Evolutionary conservation across 1,139 yeast genomes (phyloP), one percentile per base, ranked within the genome.

Genomic region (Pichia sp.): DNA sequence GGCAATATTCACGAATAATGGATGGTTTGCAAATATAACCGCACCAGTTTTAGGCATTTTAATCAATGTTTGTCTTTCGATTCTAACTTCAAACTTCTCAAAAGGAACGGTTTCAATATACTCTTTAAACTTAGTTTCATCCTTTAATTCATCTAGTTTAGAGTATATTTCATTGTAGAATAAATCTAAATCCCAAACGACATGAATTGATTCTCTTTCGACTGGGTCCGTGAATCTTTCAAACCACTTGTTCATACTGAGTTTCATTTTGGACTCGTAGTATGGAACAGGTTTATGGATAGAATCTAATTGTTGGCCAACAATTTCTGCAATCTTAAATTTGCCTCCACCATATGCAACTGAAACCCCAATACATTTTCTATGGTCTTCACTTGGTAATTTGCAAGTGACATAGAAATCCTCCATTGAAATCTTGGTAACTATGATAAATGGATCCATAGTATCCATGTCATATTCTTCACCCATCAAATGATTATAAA

Each of bases 1-100:
- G 17, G 73, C 59, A 1, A 74, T 65, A 31, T 81, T 85, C 40
- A 83, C 65, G 60, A 75, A 81, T 4, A 81, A 65, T 3, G 89
- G 89, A 59, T 83, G 88, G 61, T 83, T 79, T 37, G 83, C 70
- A 62, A 82, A 80, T 31, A 81, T 69, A 44, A 76, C 71, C 1
- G 79, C 79, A 37, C 64, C 61, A 2, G 77, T 61, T 47, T 67
- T 67, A 6, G 81, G 81, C 43, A 76, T 62, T 45, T 73, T 68
- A 44, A 80, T 62, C 46, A 77, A 64, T 1, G 81, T 67, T 56
- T 77, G 81, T 56, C 84, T 70, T 53, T 83, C 81, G 27, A 83
- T 79, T 51, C 88, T 71, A 20, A 82, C 79, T 46, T 72, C 72
- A 56, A 81, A 83, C 44, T 79, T 69, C 21, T 60, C 66, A 55